phyloP scores from a whole-genome alignment of 2,329 filamentous ascomycete genomes.

The Colletotrichum agaves region DNA sequence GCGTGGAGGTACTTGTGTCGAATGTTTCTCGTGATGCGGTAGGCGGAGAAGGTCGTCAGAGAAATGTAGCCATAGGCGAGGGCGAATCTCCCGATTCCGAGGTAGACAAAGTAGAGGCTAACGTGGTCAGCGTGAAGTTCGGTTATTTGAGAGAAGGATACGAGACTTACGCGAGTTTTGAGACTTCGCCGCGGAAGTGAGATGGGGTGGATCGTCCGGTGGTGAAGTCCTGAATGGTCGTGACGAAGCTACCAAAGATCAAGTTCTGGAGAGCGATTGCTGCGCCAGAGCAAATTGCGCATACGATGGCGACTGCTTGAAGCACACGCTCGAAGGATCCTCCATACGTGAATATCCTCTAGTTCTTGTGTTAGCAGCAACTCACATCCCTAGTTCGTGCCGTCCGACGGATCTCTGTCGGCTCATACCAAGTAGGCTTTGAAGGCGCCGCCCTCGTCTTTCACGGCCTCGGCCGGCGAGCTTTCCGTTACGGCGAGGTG shows the following conservation, averaged over 20 bases:
- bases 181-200: constrained; percentile 46
- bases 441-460: constrained; percentile 36
- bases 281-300: constrained; percentile 50
- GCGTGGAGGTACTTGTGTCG: constrained; percentile 61
- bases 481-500: neutral
- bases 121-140: neutral
- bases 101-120: constrained; percentile 67
- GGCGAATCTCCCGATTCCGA: constrained; percentile 64
- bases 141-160: rapidly evolving
- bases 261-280: constrained; percentile 52
- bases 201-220: constrained; percentile 41
- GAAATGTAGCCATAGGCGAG: constrained; percentile 59
- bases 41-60: constrained; percentile 60
- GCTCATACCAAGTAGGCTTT: constrained; percentile 37
- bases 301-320: constrained; percentile 44
- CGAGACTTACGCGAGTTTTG: constrained; percentile 45
- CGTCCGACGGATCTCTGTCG: neutral
- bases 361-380: neutral
- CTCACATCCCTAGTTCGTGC: neutral
- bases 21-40: constrained; percentile 60
- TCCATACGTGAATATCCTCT: constrained; percentile 48
- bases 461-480: constrained; percentile 24
- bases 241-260: constrained; percentile 52
- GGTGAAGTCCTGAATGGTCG: constrained; percentile 48
- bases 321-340: constrained; percentile 43